phyloP scores from a whole-genome alignment of 345 rosid genomes.

The Carallia pectinifolia region DNA sequence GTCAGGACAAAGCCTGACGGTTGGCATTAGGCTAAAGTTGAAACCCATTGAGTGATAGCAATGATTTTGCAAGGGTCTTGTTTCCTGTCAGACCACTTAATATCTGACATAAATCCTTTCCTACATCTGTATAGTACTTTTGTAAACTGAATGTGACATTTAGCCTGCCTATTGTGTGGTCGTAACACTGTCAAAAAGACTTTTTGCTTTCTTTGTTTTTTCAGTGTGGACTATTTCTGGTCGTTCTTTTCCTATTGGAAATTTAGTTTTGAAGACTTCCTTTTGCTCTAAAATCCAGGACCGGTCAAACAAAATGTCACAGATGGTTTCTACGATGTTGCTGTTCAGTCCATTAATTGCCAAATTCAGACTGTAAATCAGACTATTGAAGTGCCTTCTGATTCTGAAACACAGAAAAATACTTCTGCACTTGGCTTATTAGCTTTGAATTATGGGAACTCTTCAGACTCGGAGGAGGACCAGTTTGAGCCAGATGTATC shows the following conservation, averaged over 20 bases:
- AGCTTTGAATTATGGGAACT: slow-evolving; percentile 79
- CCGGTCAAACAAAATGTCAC: slow-evolving; percentile 28
- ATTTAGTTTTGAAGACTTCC: slow-evolving; percentile 13
- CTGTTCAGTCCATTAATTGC: slow-evolving; percentile 43
- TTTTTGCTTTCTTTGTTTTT: background rate
- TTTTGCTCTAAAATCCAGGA: slow-evolving; percentile 42
- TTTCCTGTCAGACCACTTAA: background rate
- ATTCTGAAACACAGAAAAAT: slow-evolving; percentile 27
- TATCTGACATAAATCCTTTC: background rate
- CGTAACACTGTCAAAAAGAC: background rate
- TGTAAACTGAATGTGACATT: slow-evolving; percentile 2
- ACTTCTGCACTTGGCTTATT: slow-evolving; percentile 72
- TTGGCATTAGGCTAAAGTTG: background rate
- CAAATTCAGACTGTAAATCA: slow-evolving; percentile 32
- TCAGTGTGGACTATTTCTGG: background rate
- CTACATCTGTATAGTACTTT: background rate
- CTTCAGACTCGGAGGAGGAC: slow-evolving; percentile 91
- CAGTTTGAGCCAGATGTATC: slow-evolving; percentile 37
- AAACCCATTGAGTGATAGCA: background rate
- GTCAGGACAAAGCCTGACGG: background rate
- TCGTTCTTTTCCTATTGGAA: background rate
- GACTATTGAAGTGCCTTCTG: slow-evolving; percentile 34
- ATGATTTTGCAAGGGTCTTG: background rate
- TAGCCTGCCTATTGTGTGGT: background rate
- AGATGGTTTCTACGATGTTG: slow-evolving; percentile 40